Conservation (phyloP, 2,329 filamentous ascomycete species). For the Claviceps quebecensis region DNA sequence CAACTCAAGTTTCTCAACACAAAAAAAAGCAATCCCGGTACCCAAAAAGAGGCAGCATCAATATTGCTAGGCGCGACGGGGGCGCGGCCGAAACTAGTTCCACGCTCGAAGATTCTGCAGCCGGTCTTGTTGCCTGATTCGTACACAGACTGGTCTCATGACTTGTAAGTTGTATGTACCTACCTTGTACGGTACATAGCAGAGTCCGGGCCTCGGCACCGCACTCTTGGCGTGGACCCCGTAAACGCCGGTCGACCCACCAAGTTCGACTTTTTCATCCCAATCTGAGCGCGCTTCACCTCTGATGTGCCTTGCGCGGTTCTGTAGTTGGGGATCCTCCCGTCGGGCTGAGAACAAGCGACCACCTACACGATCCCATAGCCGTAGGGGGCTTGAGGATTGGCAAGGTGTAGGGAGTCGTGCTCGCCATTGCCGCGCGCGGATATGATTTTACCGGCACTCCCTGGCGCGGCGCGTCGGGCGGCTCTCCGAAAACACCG, state of each 20-base stretch:
- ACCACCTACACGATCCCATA: not conserved
- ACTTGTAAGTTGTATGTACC: no score
- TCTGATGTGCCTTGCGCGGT: not conserved
- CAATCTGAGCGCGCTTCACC: not conserved
- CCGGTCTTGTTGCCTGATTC: not conserved
- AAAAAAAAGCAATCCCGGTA: no score
- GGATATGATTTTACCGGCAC: not conserved
- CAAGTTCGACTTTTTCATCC: not conserved
- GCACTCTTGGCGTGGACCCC: not conserved
- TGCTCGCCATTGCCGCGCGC: not conserved
- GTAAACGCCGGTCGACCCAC: not conserved
- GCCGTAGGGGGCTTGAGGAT: not conserved
- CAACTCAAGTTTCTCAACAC: no score
- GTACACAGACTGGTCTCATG: not conserved
- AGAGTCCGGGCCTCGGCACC: conserved; percentile 4
- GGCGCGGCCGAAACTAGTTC: not conserved
- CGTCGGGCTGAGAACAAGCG: not conserved
- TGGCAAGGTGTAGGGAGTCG: not conserved
- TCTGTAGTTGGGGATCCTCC: not conserved
- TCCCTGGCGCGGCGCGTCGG: not conserved
- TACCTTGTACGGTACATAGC: no score
- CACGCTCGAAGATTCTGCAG: not conserved
- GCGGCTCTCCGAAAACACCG: not conserved
- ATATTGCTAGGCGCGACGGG: no score
- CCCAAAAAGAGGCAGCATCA: no score